Conservation (phyloP, 2,329 filamentous ascomycete genomes). For the Decorospora gaudefroyi region DNA sequence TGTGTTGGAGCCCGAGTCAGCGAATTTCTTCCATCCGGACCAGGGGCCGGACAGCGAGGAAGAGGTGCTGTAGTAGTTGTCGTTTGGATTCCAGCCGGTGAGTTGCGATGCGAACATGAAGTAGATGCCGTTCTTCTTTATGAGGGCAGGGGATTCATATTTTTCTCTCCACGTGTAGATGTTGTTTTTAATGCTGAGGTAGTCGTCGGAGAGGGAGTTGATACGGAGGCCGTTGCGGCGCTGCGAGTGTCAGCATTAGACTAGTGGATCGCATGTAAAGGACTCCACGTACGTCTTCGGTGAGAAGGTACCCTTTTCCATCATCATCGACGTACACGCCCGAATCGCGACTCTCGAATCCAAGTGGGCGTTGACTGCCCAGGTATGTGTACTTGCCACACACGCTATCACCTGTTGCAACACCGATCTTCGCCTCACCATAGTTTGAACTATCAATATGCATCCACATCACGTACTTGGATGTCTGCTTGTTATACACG, state of each 20-base stretch:
- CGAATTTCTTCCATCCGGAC: conserved; percentile 65
- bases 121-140: conserved; percentile 64
- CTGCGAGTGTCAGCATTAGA: conserved; percentile 40
- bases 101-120: conserved; percentile 65
- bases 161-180: conserved; percentile 60
- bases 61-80: conserved; percentile 66
- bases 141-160: conserved; percentile 66
- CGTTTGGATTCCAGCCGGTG: conserved; percentile 61
- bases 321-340: conserved; percentile 66
- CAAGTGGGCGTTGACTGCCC: conserved; percentile 54
- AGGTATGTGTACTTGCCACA: conserved; percentile 64
- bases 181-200: conserved; percentile 55
- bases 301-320: conserved; percentile 64
- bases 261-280: background rate
- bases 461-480: conserved; percentile 70
- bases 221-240: conserved; percentile 63
- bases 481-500: conserved; percentile 67
- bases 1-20: conserved; percentile 60
- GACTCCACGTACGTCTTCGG: conserved; percentile 59
- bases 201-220: conserved; percentile 61
- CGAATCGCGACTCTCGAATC: conserved; percentile 61
- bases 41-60: conserved; percentile 63
- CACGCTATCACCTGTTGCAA: conserved; percentile 63
- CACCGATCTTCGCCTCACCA: conserved; percentile 66
- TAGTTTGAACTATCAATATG: conserved; percentile 68